Evolutionary conservation across 345 rosid genomes (phyloP), one percentile per base, ranked within the genome.

Genomic region (Syzygium oleosum): DNA sequence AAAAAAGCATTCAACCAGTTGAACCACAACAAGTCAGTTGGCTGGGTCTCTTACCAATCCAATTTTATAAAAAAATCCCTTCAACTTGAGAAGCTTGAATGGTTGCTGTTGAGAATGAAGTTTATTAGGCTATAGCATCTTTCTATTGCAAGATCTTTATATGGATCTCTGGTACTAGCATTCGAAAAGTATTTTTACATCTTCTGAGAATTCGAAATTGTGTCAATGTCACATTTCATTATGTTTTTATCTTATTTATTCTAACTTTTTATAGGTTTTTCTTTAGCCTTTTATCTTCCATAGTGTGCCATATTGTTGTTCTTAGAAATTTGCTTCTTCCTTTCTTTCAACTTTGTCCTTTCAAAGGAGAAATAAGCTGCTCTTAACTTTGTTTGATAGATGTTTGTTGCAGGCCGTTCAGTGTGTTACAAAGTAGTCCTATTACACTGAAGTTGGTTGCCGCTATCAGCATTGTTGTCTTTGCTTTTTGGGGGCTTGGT

Each of bases 401-500:
- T 73, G 83, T 73, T 73, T 73, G 49, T 73, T 91, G 73, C 91
- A 97, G 98, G 91, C 93, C 95, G 58, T 94, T 86, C 90, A 92
- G 90, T 91, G 89, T 89, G 86, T 90, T 96, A 54, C 65, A 87
- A 14, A 94, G 93, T 91, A 94, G 91, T 89, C 89, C 93, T 85
- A 89, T 92, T 87, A 86, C 92, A 87, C 89, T 91, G 79, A 94
- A 90, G 90, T 87, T 95, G 91, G 91, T 94, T 86, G 95, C 98
- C 29, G 96, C 98, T 52, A 88, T 93, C 87, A 95, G 95, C 52
- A 56, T 97, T 87, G 91, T 95, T 91, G 90, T 92, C 85, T 96
- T 97, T 95, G 95, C 97, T 84, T 87, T 92, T 68, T 97, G 99
- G 98, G 96, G 98, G 87, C 93, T 97, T 87, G 93, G 87, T 86